These are phyloP conservation scores for Diaporthe sp. DNA, from an alignment of 2,329 filamentous ascomycete species.

Conservation along the genomic window DNA sequence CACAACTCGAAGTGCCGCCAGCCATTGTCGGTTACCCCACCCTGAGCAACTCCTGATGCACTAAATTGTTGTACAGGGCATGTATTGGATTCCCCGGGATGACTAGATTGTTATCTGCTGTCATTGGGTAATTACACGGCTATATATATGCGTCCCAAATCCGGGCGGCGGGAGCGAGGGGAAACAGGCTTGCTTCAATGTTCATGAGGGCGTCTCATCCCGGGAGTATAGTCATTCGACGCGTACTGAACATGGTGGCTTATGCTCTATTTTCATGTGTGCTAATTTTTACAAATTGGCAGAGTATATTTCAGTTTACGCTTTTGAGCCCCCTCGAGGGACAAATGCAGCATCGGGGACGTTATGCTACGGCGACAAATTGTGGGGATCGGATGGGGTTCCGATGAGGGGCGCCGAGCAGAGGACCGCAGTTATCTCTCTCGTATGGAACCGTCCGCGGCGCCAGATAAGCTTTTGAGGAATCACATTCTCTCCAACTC, in stretches of 20 bases:
- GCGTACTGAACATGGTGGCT: too few relatives aligned
- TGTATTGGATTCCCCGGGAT: neutral
- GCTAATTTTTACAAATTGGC: neutral
- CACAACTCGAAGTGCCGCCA: neutral
- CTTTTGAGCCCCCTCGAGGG: too few relatives aligned
- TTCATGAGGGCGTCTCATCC: neutral
- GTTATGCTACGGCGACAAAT: neutral
- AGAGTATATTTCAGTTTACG: neutral
- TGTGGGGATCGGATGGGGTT: neutral
- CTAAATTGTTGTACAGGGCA: neutral
- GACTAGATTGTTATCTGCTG: neutral
- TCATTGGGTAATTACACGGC: conserved; percentile 11
- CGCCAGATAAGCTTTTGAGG: conserved; percentile 4
- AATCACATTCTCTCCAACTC: conserved; percentile 6
- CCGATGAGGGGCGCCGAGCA: neutral
- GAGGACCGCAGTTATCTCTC: neutral
- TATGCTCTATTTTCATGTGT: neutral
- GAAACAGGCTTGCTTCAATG: neutral
- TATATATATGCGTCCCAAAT: neutral
- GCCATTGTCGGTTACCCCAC: conserved; percentile 3
- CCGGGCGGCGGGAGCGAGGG: neutral
- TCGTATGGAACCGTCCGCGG: neutral
- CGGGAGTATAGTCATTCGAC: too few relatives aligned
- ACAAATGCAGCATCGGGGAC: neutral
- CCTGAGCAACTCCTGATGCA: neutral